A percentile compares a stretch with the other conserved stretches of the same genome.
phyloP scores from a whole-genome alignment of 768 basidiomycete species.

The Russula ochroleuca region DNA sequence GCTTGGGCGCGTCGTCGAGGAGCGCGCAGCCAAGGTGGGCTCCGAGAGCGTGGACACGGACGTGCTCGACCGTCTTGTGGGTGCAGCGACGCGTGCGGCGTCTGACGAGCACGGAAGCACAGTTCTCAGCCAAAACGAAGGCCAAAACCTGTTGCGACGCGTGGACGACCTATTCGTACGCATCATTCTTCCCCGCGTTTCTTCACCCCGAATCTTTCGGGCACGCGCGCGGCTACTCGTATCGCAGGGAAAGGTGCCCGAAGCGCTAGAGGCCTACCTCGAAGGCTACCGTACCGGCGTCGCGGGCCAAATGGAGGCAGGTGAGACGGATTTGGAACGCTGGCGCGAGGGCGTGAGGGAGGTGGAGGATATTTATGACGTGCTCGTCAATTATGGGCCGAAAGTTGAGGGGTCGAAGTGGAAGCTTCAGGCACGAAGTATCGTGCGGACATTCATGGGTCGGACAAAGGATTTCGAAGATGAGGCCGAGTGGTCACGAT shows the following conservation, averaged over 20 bases:
- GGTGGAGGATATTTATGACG: slow-evolving; percentile 79
- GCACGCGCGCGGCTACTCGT: slow-evolving; percentile 78
- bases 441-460: slow-evolving; percentile 86
- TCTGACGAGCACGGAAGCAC: slow-evolving; percentile 37
- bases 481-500: slow-evolving; percentile 73
- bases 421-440: slow-evolving; percentile 80
- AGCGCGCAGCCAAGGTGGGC: slow-evolving; percentile 49
- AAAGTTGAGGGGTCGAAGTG: slow-evolving; percentile 60
- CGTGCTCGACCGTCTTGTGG: slow-evolving; percentile 84
- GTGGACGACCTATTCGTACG: slow-evolving; percentile 72
- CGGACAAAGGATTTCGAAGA: slow-evolving; percentile 83
- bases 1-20: slow-evolving; percentile 74
- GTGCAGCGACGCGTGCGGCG: slow-evolving; percentile 67
- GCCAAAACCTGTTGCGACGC: slow-evolving; percentile 58
- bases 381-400: slow-evolving; percentile 80
- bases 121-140: slow-evolving; percentile 52
- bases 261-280: slow-evolving; percentile 76
- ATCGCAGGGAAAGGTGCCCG: slow-evolving; percentile 68
- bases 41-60: slow-evolving; percentile 73
- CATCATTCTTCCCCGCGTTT: slow-evolving; percentile 77
- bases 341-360: slow-evolving; percentile 77
- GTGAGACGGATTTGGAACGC: slow-evolving; percentile 59
- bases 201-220: slow-evolving; percentile 72
- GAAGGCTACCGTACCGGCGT: slow-evolving; percentile 75
- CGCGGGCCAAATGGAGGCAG: slow-evolving; percentile 56